Percentiles rank a stretch among this genome's conserved stretches.
Conservation (phyloP, 108 stramenopile species). For the Skeletonema menzelii region DNA sequence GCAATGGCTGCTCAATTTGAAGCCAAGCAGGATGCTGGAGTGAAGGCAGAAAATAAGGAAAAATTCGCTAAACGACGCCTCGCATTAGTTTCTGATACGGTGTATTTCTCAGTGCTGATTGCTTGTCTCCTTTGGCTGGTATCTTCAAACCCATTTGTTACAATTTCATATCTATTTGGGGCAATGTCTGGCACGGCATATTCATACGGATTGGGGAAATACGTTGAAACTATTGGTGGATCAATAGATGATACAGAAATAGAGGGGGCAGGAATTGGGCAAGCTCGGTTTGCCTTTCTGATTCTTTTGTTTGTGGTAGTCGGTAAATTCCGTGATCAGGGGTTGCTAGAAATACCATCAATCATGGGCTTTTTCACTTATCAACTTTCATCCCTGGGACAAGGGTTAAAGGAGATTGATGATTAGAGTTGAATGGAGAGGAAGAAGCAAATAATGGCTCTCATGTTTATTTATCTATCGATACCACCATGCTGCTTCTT, state of each 20-base stretch:
- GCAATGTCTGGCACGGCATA: slow-evolving; percentile 77
- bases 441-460: no score
- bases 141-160: slow-evolving; percentile 61
- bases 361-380: slow-evolving; percentile 89
- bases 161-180: slow-evolving; percentile 79
- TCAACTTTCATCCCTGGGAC: slow-evolving; percentile 72
- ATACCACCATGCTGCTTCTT: slow-evolving; percentile 1
- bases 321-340: slow-evolving; percentile 69
- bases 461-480: neutral
- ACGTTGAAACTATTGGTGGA: slow-evolving; percentile 80
- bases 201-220: slow-evolving; percentile 82
- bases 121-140: slow-evolving; percentile 64
- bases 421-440: neutral
- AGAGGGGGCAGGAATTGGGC: slow-evolving; percentile 77
- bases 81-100: slow-evolving; percentile 65
- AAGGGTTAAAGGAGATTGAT: slow-evolving; percentile 71
- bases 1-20: slow-evolving; percentile 61
- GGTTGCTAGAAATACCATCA: slow-evolving; percentile 70
- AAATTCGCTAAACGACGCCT: slow-evolving; percentile 59
- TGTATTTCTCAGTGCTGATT: slow-evolving; percentile 66
- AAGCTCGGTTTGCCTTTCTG: slow-evolving; percentile 87
- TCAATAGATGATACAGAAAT: slow-evolving; percentile 54
- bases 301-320: slow-evolving; percentile 77
- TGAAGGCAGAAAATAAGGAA: slow-evolving; percentile 40
- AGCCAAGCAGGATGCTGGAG: slow-evolving; percentile 31